Conservation (phyloP, 2,329 filamentous ascomycete species). For the Aspergillus quadricinctus region DNA sequence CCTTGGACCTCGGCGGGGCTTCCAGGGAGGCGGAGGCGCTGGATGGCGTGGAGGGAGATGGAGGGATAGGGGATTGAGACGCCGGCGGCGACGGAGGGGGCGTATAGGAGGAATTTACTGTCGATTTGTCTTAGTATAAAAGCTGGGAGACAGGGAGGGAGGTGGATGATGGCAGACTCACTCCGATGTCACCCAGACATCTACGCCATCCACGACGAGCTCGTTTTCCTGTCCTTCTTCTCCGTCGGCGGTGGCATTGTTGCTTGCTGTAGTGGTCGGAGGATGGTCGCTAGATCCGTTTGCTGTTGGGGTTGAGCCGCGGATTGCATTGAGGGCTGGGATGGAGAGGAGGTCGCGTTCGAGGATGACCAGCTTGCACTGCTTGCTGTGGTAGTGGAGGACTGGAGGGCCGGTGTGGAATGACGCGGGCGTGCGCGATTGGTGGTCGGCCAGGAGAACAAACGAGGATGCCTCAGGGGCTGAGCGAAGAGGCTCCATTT, state of each 20-base stretch:
- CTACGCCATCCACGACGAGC: constrained; percentile 36
- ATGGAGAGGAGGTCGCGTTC: constrained; percentile 36
- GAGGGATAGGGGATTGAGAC: constrained; percentile 46
- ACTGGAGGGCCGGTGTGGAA: constrained; percentile 46
- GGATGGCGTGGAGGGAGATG: constrained; percentile 47
- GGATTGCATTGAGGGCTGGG: constrained; percentile 32
- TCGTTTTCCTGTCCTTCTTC: constrained; percentile 25
- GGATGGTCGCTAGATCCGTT: constrained; percentile 7
- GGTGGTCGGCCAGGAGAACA: constrained; percentile 42
- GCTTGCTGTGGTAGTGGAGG: constrained; percentile 44
- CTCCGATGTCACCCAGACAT: constrained; percentile 48
- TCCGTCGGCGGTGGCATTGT: background rate
- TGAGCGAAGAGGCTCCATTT: constrained; percentile 41
- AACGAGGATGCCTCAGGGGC: constrained; percentile 39
- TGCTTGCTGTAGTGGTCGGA: constrained; percentile 5
- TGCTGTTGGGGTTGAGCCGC: constrained; percentile 11
- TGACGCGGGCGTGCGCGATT: constrained; percentile 45
- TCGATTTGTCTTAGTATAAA: background rate
- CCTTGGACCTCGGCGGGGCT: constrained; percentile 35
- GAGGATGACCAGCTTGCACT: constrained; percentile 42
- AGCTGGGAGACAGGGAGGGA: background rate
- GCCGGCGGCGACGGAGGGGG: constrained; percentile 29
- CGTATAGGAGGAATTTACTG: constrained; percentile 44
- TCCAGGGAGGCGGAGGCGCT: constrained; percentile 37
- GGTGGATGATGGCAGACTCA: constrained; percentile 18